Conservation (phyloP, 2,329 filamentous ascomycete species). For the Tolypocladium ovalisporum region DNA sequence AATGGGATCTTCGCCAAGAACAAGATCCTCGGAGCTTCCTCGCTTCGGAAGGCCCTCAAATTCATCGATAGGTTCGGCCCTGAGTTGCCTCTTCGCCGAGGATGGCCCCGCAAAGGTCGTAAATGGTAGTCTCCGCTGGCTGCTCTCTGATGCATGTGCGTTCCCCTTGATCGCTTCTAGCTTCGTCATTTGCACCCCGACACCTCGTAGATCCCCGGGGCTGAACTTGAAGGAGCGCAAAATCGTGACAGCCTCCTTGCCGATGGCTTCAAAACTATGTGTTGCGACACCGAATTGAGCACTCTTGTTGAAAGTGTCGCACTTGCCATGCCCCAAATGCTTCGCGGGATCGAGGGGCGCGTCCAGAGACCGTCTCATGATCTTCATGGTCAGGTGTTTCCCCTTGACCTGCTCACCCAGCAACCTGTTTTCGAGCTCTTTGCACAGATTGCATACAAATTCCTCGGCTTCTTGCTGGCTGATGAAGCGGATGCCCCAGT, state of each 20-base stretch:
- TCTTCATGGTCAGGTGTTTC: constrained; percentile 81
- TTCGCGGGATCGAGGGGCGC: constrained; percentile 88
- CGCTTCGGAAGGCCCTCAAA: constrained; percentile 22
- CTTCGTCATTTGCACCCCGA: constrained; percentile 90
- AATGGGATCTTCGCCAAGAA: constrained; percentile 37
- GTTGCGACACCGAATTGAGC: constrained; percentile 74
- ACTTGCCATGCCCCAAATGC: constrained; percentile 89
- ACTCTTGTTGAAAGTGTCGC: constrained; percentile 89
- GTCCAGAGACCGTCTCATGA: constrained; percentile 79
- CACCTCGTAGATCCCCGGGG: constrained; percentile 82
- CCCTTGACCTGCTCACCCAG: constrained; percentile 79
- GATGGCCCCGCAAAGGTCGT: constrained; percentile 35
- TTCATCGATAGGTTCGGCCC: constrained; percentile 42
- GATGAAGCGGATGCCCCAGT: constrained; percentile 94
- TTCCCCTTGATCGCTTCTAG: constrained; percentile 65
- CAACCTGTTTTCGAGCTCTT: constrained; percentile 72
- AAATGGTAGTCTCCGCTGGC: constrained; percentile 72
- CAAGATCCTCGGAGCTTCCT: constrained; percentile 16
- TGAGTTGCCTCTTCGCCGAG: constrained; percentile 26
- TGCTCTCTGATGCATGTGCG: constrained; percentile 51
- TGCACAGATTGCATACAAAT: constrained; percentile 75
- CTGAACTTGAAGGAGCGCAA: constrained; percentile 73
- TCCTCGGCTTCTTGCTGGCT: constrained; percentile 88
- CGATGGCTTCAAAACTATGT: constrained; percentile 58
- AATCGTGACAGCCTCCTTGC: constrained; percentile 76